A percentile compares a stretch with the other conserved stretches of the same genome.
phyloP scores from a whole-genome alignment of 2,329 filamentous ascomycete species.

The Lecanicillium sp. region DNA sequence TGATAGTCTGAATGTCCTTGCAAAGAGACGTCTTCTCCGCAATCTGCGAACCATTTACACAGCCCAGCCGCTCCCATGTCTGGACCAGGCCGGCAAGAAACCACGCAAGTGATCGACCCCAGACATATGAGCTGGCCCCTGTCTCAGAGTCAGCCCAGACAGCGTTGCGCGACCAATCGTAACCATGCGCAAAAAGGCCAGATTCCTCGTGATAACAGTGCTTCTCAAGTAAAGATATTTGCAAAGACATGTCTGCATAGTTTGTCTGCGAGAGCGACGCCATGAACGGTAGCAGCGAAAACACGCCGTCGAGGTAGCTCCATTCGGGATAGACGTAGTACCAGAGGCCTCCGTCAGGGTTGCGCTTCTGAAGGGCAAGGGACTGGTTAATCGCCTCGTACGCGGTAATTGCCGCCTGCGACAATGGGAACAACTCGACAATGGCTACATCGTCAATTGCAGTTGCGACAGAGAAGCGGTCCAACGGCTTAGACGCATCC shows the following conservation, averaged over 20 bases:
- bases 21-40: constrained; percentile 3
- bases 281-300: constrained; percentile 35
- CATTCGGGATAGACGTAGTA: constrained; percentile 38
- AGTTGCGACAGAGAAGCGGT: constrained; percentile 15
- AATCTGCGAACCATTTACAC: not conserved
- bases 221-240: constrained; percentile 12
- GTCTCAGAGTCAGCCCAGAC: constrained; percentile 11
- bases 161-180: constrained; percentile 10
- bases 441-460: constrained; percentile 10
- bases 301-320: constrained; percentile 47
- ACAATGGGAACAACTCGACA: constrained; percentile 2
- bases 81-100: constrained; percentile 12
- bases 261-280: constrained; percentile 10
- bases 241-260: constrained; percentile 14
- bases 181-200: constrained; percentile 11
- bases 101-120: constrained; percentile 12
- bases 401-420: constrained; percentile 5
- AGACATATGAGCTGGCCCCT: constrained; percentile 12
- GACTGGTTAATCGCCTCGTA: constrained; percentile 13
- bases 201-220: constrained; percentile 9
- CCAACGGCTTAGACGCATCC: constrained; percentile 12
- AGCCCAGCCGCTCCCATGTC: constrained; percentile 9
- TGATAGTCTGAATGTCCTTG: constrained; percentile 1
- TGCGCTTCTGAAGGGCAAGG: constrained; percentile 17
- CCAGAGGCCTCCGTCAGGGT: constrained; percentile 25